Percentiles rank a stretch among this genome's conserved stretches.
Conservation (phyloP, 139 green algal genomes). For the Nannochloris sp. region DNA sequence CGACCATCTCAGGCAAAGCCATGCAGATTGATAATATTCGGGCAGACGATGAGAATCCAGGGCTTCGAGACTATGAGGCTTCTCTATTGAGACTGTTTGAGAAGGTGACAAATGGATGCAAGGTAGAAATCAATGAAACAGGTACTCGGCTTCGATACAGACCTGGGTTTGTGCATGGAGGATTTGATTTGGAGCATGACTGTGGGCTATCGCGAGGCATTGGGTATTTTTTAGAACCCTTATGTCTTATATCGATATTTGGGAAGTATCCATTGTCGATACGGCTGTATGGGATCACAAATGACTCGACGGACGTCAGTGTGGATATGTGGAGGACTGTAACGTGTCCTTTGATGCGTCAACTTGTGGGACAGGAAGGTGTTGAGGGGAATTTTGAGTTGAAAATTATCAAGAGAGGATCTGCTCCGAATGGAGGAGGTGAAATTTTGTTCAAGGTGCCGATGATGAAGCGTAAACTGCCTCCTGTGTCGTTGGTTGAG, state of each 20-base stretch:
- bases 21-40: conserved; percentile 92
- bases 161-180: conserved; percentile 76
- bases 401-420: conserved; percentile 52
- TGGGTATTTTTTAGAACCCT: conserved; percentile 89
- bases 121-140: conserved; percentile 95
- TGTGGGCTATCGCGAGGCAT: conserved; percentile 72
- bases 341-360: conserved; percentile 81
- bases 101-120: conserved; percentile 89
- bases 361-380: conserved; percentile 43
- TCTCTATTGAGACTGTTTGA: conserved; percentile 90
- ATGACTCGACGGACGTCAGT: conserved; percentile 67
- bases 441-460: conserved; percentile 70
- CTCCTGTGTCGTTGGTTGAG: conserved; percentile 51
- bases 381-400: conserved; percentile 46
- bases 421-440: conserved; percentile 71
- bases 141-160: conserved; percentile 82
- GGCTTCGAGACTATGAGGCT: conserved; percentile 80
- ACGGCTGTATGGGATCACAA: conserved; percentile 85
- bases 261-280: conserved; percentile 81
- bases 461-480: conserved; percentile 41
- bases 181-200: conserved; percentile 69
- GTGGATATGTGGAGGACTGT: conserved; percentile 84
- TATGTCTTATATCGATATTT: conserved; percentile 80
- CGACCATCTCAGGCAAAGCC: conserved; percentile 62
- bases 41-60: conserved; percentile 57